Evolutionary conservation across 192 early-diverging fungal genomes (phyloP), one percentile per base, ranked within the genome.

Genomic region (Podila clonocystis): DNA sequence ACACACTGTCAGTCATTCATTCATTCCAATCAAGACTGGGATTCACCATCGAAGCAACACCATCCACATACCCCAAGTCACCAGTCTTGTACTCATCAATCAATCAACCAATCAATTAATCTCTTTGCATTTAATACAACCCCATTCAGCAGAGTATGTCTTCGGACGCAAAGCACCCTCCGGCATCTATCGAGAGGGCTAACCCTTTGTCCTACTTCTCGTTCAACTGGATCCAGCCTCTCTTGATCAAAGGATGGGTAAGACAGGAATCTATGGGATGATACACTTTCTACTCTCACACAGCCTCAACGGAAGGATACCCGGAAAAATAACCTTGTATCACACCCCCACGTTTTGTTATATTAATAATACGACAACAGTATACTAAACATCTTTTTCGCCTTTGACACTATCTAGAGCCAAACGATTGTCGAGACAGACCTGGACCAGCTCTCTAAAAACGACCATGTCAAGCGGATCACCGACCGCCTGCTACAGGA

Each of bases 211-310:
- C 77, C 15, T 80, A 69, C 66, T 80, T 80, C 26, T 80, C 77
- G 59, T 80, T 80, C 71, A 72, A 65, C 70, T 80, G 77, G 77
- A 80, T 80, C 28, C 77, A 80, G 49, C 70, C 70, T 12, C 50
- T 80, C 57, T 55, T 80, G 33, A 80, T 80, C 49, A 63, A 58
- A 36, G 77, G 77, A 72, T 80, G 77, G 77, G 77, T 80, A 73
- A 64, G 70, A 30, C 8, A 5, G n/a, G 20, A 55, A 24, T 55
- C 22, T 26, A 19, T 22, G 8, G 52, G n/a, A 8, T 26, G 24
- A 24, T n/a, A 2, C 52, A 22, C 31, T 29, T 75, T 17, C 38
- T 38, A 20, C 58, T 45, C 8, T 1, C 41, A 36, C 34, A 36
- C 34, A 36, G 34, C 9, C 34, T 0, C 34, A 36, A 36, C 34